Evolutionary conservation across 1,284 basidiomycete species (phyloP).

Genomic region (Puccinia brachypodii): DNA sequence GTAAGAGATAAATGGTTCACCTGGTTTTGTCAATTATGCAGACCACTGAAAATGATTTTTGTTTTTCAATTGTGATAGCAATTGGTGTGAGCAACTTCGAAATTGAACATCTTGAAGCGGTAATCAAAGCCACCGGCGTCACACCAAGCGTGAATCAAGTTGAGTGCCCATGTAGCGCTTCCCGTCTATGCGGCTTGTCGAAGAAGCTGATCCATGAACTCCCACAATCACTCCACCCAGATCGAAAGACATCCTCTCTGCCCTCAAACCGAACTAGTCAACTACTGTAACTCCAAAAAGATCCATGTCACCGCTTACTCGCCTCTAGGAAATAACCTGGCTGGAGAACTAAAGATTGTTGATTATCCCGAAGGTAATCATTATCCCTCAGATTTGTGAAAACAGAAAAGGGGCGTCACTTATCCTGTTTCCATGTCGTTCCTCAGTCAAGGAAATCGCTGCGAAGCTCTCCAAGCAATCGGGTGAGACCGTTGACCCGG

Average conservation of each 20-base stretch:
- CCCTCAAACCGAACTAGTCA: slow-evolving; percentile 43
- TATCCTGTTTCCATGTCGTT: not conserved
- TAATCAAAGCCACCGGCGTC: slow-evolving; percentile 56
- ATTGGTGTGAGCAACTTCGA: slow-evolving; percentile 56
- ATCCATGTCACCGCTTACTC: slow-evolving; percentile 59
- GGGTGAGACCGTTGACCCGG: slow-evolving; percentile 52
- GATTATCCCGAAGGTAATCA: slow-evolving; percentile 45
- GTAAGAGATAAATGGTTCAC: slow-evolving; percentile 45
- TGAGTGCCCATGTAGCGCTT: not conserved
- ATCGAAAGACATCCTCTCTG: slow-evolving; percentile 45
- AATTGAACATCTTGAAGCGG: slow-evolving; percentile 54
- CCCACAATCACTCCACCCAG: not conserved
- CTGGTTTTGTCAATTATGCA: not conserved
- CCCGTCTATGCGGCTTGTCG: not conserved
- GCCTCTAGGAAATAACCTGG: slow-evolving; percentile 58
- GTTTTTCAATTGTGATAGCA: slow-evolving; percentile 29
- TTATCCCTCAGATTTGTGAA: not conserved
- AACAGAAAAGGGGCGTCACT: not conserved
- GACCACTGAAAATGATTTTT: not conserved
- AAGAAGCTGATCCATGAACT: not conserved
- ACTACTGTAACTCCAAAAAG: slow-evolving; percentile 32
- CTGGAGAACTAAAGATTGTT: slow-evolving; percentile 48
- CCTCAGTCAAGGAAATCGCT: slow-evolving; percentile 53
- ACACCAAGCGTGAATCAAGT: slow-evolving; percentile 56
- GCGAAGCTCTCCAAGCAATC: slow-evolving; percentile 51